phyloP scores from a whole-genome alignment of 306 rosid species.

The Citrullus mucosospermus region DNA sequence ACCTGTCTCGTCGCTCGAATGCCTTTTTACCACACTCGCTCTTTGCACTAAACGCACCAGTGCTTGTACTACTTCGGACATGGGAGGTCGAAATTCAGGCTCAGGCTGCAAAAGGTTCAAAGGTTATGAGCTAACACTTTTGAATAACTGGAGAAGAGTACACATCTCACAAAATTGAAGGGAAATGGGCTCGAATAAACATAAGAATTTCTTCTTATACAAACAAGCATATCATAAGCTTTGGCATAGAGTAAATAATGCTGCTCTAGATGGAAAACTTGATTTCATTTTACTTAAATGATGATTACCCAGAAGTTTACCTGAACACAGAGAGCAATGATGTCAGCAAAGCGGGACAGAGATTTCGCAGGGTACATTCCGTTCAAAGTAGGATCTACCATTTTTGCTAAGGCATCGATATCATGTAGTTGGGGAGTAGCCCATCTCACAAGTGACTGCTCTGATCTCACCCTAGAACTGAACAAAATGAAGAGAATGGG shows the following conservation, averaged over 20 bases:
- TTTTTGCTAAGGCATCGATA: conserved; percentile 85
- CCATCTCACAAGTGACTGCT: conserved; percentile 97
- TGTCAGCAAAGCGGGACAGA: conserved; percentile 85
- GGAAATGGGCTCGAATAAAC: not conserved
- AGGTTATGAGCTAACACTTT: not conserved
- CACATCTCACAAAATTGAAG: not conserved
- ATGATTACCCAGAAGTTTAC: conserved; percentile 18
- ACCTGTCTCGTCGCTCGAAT: conserved; percentile 77
- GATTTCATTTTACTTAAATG: too few relatives aligned
- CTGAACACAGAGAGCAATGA: conserved; percentile 95
- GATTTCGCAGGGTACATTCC: conserved; percentile 99
- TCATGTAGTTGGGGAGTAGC: conserved; percentile 98
- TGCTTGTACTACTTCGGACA: conserved; percentile 98
- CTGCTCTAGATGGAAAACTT: too few relatives aligned
- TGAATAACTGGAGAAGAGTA: not conserved
- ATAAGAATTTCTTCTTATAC: not conserved
- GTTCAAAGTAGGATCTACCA: conserved; percentile 85
- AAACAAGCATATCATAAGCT: too few relatives aligned
- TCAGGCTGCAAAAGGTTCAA: conserved; percentile 43
- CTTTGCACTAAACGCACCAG: conserved; percentile 75
- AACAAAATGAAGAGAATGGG: conserved; percentile 4
- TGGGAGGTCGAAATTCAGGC: conserved; percentile 92
- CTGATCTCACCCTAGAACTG: conserved; percentile 80
- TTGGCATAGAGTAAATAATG: too few relatives aligned
- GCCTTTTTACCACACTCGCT: conserved; percentile 78